These are phyloP conservation scores for Nigrograna mackinnonii DNA, from an alignment of 2,329 filamentous ascomycete genomes.

Conservation along the genomic window DNA sequence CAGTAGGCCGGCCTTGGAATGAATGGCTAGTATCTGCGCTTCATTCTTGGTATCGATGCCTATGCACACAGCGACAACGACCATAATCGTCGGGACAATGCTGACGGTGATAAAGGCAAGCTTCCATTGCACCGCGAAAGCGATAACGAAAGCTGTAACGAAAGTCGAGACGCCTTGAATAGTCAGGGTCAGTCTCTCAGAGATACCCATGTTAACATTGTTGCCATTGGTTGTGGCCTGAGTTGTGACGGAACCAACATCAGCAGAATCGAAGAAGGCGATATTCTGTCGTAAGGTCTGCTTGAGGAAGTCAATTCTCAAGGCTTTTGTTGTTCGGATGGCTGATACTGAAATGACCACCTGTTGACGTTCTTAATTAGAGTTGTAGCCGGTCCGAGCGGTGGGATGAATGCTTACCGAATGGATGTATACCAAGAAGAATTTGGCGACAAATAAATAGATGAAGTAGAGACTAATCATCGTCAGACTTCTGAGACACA, in stretches of 20 bases:
- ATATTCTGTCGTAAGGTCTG: constrained; percentile 58
- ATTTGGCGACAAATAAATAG: constrained; percentile 70
- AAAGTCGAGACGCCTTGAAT: constrained; percentile 58
- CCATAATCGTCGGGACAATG: constrained; percentile 50
- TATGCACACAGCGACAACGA: constrained; percentile 33
- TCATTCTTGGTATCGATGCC: constrained; percentile 42
- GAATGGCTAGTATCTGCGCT: constrained; percentile 41
- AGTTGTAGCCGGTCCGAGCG: neutral
- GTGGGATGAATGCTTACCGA: constrained; percentile 11
- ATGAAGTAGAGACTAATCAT: constrained; percentile 66
- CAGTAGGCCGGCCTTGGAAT: constrained; percentile 48
- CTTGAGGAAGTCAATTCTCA: constrained; percentile 65
- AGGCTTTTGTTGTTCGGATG: constrained; percentile 53
- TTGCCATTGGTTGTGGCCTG: constrained; percentile 95
- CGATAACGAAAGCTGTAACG: constrained; percentile 83
- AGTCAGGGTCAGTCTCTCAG: constrained; percentile 47
- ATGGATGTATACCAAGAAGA: constrained; percentile 61
- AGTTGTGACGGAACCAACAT: constrained; percentile 90
- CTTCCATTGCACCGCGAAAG: constrained; percentile 91
- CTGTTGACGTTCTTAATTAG: neutral
- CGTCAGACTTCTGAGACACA: too few relatives aligned
- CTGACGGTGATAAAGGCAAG: constrained; percentile 74
- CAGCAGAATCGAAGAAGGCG: constrained; percentile 72
- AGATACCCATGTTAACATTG: constrained; percentile 86
- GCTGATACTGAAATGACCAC: constrained; percentile 53